Conservation (phyloP, 768 basidiomycete genomes). For the Lyophyllum decastes region DNA sequence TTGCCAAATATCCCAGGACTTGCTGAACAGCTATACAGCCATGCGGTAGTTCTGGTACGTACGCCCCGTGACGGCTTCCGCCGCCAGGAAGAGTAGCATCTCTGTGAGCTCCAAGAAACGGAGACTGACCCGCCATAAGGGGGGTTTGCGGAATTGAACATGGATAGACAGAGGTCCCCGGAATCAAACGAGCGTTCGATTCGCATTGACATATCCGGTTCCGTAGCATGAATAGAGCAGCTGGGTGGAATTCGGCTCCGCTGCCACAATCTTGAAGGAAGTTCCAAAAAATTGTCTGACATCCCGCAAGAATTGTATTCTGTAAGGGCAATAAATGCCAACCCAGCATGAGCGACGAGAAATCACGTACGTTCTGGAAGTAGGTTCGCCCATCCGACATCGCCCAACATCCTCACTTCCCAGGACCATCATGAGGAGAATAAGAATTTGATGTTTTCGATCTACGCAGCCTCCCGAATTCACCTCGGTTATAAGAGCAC, state of each 20-base stretch:
- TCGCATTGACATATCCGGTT: conserved; percentile 88
- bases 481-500: conserved; percentile 78
- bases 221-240: conserved; percentile 90
- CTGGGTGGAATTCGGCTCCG: conserved; percentile 55
- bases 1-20: not conserved
- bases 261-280: conserved; percentile 85
- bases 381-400: conserved; percentile 84
- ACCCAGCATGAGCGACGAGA: not conserved
- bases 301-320: conserved; percentile 91
- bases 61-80: no score
- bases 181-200: conserved; percentile 60
- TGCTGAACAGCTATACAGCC: no score
- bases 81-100: no score
- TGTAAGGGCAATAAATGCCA: conserved; percentile 30
- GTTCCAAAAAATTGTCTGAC: conserved; percentile 83
- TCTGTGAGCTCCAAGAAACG: no score
- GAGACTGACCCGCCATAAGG: not conserved
- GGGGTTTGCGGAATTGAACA: not conserved
- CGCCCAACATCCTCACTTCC: conserved; percentile 96
- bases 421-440: conserved; percentile 90
- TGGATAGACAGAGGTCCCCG: not conserved
- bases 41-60: no score
- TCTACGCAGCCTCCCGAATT: conserved; percentile 88
- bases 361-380: conserved; percentile 70
- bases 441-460: conserved; percentile 82